A percentile compares a stretch with the other conserved stretches of the same genome.
phyloP scores from a whole-genome alignment of 768 basidiomycete species.

The Pleurotus tuber-regium region DNA sequence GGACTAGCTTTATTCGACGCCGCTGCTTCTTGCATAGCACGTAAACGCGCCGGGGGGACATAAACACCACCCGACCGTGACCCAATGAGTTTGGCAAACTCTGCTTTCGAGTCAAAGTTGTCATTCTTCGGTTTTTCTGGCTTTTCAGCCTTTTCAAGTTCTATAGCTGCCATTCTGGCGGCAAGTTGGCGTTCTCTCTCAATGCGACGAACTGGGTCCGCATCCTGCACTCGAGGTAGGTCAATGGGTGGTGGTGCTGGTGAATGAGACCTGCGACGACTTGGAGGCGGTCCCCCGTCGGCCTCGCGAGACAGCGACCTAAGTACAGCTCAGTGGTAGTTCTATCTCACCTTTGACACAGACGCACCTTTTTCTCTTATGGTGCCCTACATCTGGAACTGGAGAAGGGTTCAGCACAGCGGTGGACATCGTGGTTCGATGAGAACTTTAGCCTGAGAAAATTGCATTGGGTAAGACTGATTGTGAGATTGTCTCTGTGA shows the following conservation, averaged over 20 bases:
- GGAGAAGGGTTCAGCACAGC: conserved; percentile 30
- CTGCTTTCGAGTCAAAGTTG: conserved; percentile 72
- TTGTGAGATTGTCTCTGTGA: background rate
- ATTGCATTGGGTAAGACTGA: background rate
- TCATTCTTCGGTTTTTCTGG: conserved; percentile 45
- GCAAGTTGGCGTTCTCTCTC: conserved; percentile 82
- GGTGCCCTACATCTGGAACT: conserved; percentile 27
- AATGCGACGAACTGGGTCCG: conserved; percentile 71
- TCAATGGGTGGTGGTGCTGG: conserved; percentile 28
- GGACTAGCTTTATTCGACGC: conserved; percentile 75
- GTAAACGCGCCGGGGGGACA: conserved; percentile 90
- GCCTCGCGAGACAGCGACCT: conserved; percentile 53
- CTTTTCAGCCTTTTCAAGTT: conserved; percentile 61
- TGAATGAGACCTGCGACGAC: conserved; percentile 44
- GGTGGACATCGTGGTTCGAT: conserved; percentile 37
- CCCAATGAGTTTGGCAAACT: conserved; percentile 83
- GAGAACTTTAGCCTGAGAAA: conserved; percentile 9
- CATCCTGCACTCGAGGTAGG: conserved; percentile 53
- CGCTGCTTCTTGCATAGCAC: conserved; percentile 87
- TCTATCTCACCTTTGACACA: background rate
- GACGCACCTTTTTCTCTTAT: conserved; percentile 52
- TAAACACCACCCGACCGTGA: conserved; percentile 93
- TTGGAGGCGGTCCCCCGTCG: conserved; percentile 40
- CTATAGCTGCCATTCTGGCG: conserved; percentile 63
- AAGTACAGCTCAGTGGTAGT: conserved; percentile 8